Conservation (phyloP, 2,329 filamentous ascomycete genomes). For the Colletotrichum chrysophilum region DNA sequence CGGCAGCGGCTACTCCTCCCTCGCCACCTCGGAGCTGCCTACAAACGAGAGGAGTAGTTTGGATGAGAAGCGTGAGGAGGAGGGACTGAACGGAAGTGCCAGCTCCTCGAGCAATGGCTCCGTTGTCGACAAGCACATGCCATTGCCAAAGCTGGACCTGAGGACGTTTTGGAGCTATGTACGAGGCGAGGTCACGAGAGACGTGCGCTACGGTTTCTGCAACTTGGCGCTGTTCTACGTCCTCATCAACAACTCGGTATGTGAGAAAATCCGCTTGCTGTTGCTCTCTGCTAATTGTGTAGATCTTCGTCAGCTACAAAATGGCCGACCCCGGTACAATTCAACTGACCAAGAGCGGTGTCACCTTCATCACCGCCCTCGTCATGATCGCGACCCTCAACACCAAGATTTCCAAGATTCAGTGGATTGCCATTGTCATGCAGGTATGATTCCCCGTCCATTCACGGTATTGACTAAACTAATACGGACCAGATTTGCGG, state of each 20-base stretch:
- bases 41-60: slow-evolving; percentile 20
- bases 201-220: slow-evolving; percentile 34
- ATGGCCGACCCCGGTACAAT: slow-evolving; percentile 37
- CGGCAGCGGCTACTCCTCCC: slow-evolving; percentile 17
- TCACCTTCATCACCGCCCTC: slow-evolving; percentile 35
- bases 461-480: background rate
- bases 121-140: slow-evolving; percentile 3
- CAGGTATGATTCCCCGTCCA: slow-evolving; percentile 25
- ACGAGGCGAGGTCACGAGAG: slow-evolving; percentile 29
- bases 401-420: slow-evolving; percentile 30
- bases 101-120: slow-evolving; percentile 5
- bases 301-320: slow-evolving; percentile 36
- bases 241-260: slow-evolving; percentile 37
- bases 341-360: slow-evolving; percentile 33
- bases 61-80: slow-evolving; percentile 24
- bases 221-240: slow-evolving; percentile 36
- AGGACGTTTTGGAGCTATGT: slow-evolving; percentile 25
- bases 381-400: slow-evolving; percentile 31
- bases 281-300: slow-evolving; percentile 12
- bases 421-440: slow-evolving; percentile 36
- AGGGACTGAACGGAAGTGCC: slow-evolving; percentile 15
- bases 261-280: background rate
- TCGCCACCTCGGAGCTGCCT: slow-evolving; percentile 19
- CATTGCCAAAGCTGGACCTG: slow-evolving; percentile 8
- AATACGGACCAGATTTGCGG: slow-evolving; percentile 28